A percentile compares a stretch with the other conserved stretches of the same genome.
These are phyloP conservation scores for Paxillus ammoniavirescens DNA, from an alignment of 768 basidiomycete species.

Conservation along the genomic window DNA sequence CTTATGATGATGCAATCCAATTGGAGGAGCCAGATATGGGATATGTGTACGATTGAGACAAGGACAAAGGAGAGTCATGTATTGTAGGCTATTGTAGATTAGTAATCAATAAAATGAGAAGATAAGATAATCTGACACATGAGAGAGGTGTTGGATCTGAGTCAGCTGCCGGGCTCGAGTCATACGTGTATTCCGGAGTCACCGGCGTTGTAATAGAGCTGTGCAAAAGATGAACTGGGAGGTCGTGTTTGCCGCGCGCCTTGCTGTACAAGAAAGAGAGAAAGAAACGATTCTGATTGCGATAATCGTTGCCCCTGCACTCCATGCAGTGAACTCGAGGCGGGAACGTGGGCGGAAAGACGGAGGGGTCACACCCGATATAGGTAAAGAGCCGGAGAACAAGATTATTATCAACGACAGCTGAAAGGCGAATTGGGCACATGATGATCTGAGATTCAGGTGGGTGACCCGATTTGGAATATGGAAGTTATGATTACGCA, in stretches of 20 bases:
- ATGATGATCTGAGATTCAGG: conserved; percentile 32
- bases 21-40: too few relatives aligned
- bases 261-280: background rate
- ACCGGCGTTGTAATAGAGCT: background rate
- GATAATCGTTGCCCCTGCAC: conserved; percentile 23
- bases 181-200: background rate
- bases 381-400: conserved; percentile 1
- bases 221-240: background rate
- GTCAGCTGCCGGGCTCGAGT: conserved; percentile 14
- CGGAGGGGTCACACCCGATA: conserved; percentile 11
- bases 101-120: too few relatives aligned
- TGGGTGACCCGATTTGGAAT: conserved; percentile 13
- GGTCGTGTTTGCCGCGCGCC: conserved; percentile 2
- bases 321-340: conserved; percentile 31
- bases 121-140: too few relatives aligned
- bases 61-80: too few relatives aligned
- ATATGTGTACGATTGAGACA: too few relatives aligned
- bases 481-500: conserved; percentile 27
- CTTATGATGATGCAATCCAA: too few relatives aligned
- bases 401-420: background rate
- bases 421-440: conserved; percentile 18
- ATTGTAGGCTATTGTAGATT: too few relatives aligned
- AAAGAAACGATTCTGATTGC: conserved; percentile 21
- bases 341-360: conserved; percentile 25
- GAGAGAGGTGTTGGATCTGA: too few relatives aligned